Base-by-base conservation (phyloP, 768 basidiomycete genomes). In the Amanita phalloides region DNA sequence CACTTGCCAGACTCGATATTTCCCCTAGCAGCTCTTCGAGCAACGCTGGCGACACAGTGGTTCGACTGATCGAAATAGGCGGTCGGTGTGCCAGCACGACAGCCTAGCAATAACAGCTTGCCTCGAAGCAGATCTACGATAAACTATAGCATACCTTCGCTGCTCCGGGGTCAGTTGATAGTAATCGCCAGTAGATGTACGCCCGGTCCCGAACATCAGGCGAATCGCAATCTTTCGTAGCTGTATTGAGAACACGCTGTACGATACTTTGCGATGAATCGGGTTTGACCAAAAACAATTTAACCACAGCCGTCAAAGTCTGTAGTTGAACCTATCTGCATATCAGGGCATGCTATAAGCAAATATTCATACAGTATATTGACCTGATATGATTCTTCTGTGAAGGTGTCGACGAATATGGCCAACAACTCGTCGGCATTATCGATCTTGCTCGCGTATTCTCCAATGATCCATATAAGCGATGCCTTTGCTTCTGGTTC, bases 401-500 rank as follows among this genome's bases (percentile, higher is more conserved):
- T 84, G 69, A 98, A 98, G 2, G 84, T 76, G 51, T 95, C 90
- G 20, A 99, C 86, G 64, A 96, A 97, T 46, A 86, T 84, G 11
- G 81, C 77, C 57, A 98, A 72, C 21, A 99, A 74, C 59, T 97
- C 94, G 63, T 90, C 91, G 3, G 95, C 93, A 57, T 99, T 99
- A 58, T 94, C 91, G 57, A 98, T 97, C 70, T 92, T 95, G 66
- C 87, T 86, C 3, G 95, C 93, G 60, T 99, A 97, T 70, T 97
- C 93, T 52, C 95, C 95, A 58, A 98, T 93, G 60, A 99, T 98
- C 95, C 96, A 99, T 64, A 99, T 97, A 46, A 99, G 73, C 2
- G 94, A 94, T 1, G 94, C 90, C 63, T 97, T 97, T 2, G 96
- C 95, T 64, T 99, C 95, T 8, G 95, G 96, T 62, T 99, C 96